Base-by-base conservation (phyloP, 2,329 filamentous ascomycete genomes). In the Knufia petricola region DNA sequence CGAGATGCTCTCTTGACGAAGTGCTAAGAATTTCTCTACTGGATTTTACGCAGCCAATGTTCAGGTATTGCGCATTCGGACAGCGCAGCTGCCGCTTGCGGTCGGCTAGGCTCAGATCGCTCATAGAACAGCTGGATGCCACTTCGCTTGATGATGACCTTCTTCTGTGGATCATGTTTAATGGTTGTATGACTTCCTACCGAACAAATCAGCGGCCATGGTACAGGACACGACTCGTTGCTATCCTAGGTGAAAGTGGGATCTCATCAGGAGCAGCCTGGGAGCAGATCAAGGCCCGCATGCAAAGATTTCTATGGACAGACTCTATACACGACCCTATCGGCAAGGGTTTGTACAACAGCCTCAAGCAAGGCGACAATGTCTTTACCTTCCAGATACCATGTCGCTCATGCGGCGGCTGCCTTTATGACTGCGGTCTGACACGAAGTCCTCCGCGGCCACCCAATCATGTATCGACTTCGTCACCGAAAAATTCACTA, bases 391-490 rank as follows among this genome's bases (percentile, higher is more conserved):
- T 28, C 26, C 6, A 28, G 6, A 12, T 12, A 28, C 26, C 26
- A 28, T 28, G 26, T 12, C 26, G 12, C 12, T 6, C 26, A 6
- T 28, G 26, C 26, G 26, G 26, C 26, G 26, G 26, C 26, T 28
- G 6, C 26, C 26, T 28, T 28, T 12, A 28, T 12, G 26, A 6
- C 26, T 28, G 6, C 26, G 26, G 6, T 28, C 12, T 12, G 26
- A 28, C 26, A 6, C 26, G 6, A 28, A 6, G 12, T 12, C 12
- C 53, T 17, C 51, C 46, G 8, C 32, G 17, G 10, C 50, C 50
- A 13, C 55, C 48, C 20, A 55, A 50, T 34, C 51, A 55, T 47
- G 38, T 46, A 24, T 55, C 51, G 42, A 54, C 31, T 15, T 56
- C 48, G 13, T 41, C 43, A 1, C 50, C 50, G 34, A 48, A 52